Percentiles rank a stretch among this genome's conserved stretches.
Conservation (phyloP, 78 protist genomes). For the Dictyostelium citrinum region DNA sequence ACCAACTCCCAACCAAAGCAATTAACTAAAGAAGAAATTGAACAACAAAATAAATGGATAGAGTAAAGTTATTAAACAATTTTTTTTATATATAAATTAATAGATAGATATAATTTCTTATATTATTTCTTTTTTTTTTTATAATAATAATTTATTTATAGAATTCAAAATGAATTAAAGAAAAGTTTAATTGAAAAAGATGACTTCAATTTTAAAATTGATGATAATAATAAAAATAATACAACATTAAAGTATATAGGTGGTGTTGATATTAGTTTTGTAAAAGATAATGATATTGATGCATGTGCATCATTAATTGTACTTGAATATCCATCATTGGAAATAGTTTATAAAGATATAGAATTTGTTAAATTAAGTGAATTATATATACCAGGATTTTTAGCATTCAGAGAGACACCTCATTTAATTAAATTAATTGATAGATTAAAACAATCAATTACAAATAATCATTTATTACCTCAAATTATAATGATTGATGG, state of each 20-base stretch:
- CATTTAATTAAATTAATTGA: slow-evolving; percentile 22
- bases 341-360: slow-evolving; percentile 32
- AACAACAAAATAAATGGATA: not conserved
- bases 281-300: slow-evolving; percentile 73
- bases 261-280: slow-evolving; percentile 79
- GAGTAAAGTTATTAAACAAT: not conserved
- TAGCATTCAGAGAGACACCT: slow-evolving; percentile 78
- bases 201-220: not conserved
- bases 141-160: not conserved
- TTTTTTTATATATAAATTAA: no score
- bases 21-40: not conserved
- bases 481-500: slow-evolving; percentile 81
- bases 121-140: no score
- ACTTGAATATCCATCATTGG: slow-evolving; percentile 46
- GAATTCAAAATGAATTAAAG: slow-evolving; percentile 63
- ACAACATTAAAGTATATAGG: slow-evolving; percentile 34
- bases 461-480: slow-evolving; percentile 30
- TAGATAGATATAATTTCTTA: not conserved
- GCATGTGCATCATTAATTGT: slow-evolving; percentile 77
- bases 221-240: not conserved
- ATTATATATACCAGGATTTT: slow-evolving; percentile 81
- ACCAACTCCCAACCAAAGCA: not conserved
- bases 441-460: not conserved
- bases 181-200: not conserved
- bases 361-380: slow-evolving; percentile 43